Base-by-base conservation (phyloP, 73 alveolate species). In the Blepharisma stoltei region DNA sequence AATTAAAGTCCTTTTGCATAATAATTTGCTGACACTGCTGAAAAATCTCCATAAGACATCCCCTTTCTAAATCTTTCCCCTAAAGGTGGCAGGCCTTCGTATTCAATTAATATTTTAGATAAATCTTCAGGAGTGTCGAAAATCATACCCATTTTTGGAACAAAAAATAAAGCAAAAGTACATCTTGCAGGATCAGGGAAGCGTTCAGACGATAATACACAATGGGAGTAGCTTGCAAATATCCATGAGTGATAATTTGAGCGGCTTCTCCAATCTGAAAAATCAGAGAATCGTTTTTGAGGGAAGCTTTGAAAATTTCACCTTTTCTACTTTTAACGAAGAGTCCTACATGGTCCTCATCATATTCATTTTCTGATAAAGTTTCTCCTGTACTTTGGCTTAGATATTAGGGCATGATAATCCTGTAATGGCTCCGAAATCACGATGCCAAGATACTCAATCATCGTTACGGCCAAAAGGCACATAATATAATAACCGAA, bases 391-490 rank as follows among this genome's bases (percentile, higher is more conserved):
- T 55, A 3, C 50, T 54, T 70, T 83, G 23, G 45, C 86, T 85
- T 54, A 89, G 55, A 37, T 86, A 89, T 6, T 80, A 11, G 96
- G 86, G 41, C 92, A 89, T 4, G 94, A 77, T 47, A 89, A 83
- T 37, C 89, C 96, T 44, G 96, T 86, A 14, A 89, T 47, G 6
- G 90, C 88, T 8, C 96, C 85, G 66, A 86, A 92, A 54, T 89
- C 96, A 55, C 86, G 87, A 53, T 89, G 96, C 96, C 96, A 89
- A 32, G 94, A 94, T 71, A 94, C 82, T 94, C 96, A 89, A 6
- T 69, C 83, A 5, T 78, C 52, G 9, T 89, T 71, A 43, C 77
- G 37, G 6, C 85, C 89, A 47, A 20, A 20, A 38, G 90, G 94
- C 80, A 78, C 87, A 67, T 86, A 89, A 79, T 89, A 94, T 7